Percentiles rank a stretch among this genome's conserved stretches.
These are phyloP conservation scores for Dactylella cylindrospora DNA, from an alignment of 2,329 filamentous ascomycete genomes.

Conservation along the genomic window DNA sequence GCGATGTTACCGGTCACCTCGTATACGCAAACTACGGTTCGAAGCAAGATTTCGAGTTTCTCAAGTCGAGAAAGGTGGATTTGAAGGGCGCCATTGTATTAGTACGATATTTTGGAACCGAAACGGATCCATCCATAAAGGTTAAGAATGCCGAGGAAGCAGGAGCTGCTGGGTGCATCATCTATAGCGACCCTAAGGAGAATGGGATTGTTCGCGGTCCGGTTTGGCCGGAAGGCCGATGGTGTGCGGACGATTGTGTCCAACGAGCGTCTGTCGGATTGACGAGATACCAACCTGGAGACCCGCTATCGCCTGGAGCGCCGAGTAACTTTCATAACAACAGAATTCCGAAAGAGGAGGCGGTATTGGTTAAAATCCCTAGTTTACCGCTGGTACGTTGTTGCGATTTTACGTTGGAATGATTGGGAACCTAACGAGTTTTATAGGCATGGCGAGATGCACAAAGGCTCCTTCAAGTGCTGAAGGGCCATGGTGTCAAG, in stretches of 20 bases:
- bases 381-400: slow-evolving; percentile 71
- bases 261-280: slow-evolving; percentile 79
- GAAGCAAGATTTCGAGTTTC: slow-evolving; percentile 73
- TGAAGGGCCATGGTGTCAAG: slow-evolving; percentile 72
- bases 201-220: slow-evolving; percentile 76
- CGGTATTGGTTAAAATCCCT: slow-evolving; percentile 75
- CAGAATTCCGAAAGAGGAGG: slow-evolving; percentile 69
- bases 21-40: slow-evolving; percentile 93
- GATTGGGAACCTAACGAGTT: not conserved
- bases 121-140: slow-evolving; percentile 74
- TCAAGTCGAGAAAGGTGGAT: slow-evolving; percentile 71
- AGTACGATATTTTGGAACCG: slow-evolving; percentile 75
- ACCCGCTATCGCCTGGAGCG: slow-evolving; percentile 88
- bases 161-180: slow-evolving; percentile 82
- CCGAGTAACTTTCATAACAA: slow-evolving; percentile 68
- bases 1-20: slow-evolving; percentile 80
- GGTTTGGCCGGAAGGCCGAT: slow-evolving; percentile 73
- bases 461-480: slow-evolving; percentile 70
- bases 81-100: slow-evolving; percentile 79
- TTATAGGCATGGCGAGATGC: slow-evolving; percentile 75
- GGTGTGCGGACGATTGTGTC: slow-evolving; percentile 77
- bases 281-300: slow-evolving; percentile 80
- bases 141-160: slow-evolving; percentile 85
- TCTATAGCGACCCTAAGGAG: slow-evolving; percentile 87
- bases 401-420: not conserved